phyloP scores from a whole-genome alignment of 495 filamentous ascomycete species.

The Xylaria venustula region DNA sequence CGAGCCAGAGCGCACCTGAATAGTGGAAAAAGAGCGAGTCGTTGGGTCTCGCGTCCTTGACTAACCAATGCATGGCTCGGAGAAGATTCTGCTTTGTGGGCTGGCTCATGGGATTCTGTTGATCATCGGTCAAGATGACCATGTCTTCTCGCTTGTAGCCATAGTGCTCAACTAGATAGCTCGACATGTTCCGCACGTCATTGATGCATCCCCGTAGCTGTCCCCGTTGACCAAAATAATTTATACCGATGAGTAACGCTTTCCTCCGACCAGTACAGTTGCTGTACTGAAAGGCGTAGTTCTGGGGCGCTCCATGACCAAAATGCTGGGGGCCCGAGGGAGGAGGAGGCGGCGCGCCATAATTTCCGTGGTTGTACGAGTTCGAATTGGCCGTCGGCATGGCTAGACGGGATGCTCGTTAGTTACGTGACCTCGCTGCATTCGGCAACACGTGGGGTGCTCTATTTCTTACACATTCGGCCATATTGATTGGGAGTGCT shows the following conservation, averaged over 20 bases:
- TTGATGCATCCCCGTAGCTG: slow-evolving; percentile 96
- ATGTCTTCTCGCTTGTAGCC: slow-evolving; percentile 96
- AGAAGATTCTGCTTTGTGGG: slow-evolving; percentile 96
- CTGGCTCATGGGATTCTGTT: slow-evolving; percentile 95
- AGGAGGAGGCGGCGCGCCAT: slow-evolving; percentile 56
- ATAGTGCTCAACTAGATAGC: slow-evolving; percentile 86
- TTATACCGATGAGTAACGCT: slow-evolving; percentile 94
- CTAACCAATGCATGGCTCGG: slow-evolving; percentile 97
- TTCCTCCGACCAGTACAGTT: slow-evolving; percentile 88
- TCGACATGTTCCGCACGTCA: slow-evolving; percentile 96
- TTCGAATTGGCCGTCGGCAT: slow-evolving; percentile 49
- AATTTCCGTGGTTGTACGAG: slow-evolving; percentile 54
- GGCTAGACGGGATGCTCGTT: slow-evolving; percentile 24
- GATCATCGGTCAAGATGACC: slow-evolving; percentile 96
- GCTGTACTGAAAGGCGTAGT: slow-evolving; percentile 87
- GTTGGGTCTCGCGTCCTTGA: slow-evolving; percentile 90
- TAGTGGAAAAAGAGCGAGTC: slow-evolving; percentile 99
- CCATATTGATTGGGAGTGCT: slow-evolving; percentile 38
- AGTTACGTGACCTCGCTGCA: not conserved
- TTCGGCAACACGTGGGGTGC: not conserved
- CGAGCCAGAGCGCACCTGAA: slow-evolving; percentile 62
- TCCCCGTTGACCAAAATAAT: slow-evolving; percentile 92
- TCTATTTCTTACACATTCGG: slow-evolving; percentile 39
- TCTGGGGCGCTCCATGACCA: slow-evolving; percentile 72
- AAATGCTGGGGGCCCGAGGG: slow-evolving; percentile 64